Evolutionary conservation across 2,329 filamentous ascomycete genomes (phyloP).

Genomic region (Fusarium sp.): DNA sequence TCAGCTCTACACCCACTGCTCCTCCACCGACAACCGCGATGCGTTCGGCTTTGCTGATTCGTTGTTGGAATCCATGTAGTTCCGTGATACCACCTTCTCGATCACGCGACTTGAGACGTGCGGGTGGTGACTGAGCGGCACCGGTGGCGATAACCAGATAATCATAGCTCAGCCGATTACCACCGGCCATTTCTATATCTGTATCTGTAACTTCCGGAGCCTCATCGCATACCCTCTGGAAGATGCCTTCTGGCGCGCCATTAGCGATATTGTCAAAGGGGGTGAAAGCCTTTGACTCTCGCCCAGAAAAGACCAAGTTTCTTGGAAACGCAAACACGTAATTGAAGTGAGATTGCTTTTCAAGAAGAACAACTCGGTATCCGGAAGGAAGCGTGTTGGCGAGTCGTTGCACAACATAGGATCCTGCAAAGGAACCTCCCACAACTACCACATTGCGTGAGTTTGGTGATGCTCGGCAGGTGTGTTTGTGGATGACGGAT

Average conservation of each 20-base stretch:
- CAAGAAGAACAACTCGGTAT: conserved; percentile 21
- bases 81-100: conserved; percentile 12
- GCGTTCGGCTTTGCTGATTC: neutral
- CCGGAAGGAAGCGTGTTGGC: conserved; percentile 22
- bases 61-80: conserved; percentile 1
- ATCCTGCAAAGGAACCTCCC: conserved; percentile 28
- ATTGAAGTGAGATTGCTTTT: conserved; percentile 35
- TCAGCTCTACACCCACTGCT: conserved; percentile 22
- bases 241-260: conserved; percentile 12
- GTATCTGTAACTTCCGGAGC: neutral
- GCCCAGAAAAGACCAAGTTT: conserved; percentile 9
- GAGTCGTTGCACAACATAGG: conserved; percentile 10
- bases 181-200: neutral
- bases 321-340: conserved; percentile 25
- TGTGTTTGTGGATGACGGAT: conserved; percentile 12
- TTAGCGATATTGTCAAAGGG: conserved; percentile 12
- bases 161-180: neutral
- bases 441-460: conserved; percentile 24
- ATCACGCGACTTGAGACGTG: neutral
- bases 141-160: conserved; percentile 32
- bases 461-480: conserved; percentile 3
- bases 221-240: conserved; percentile 6
- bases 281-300: conserved; percentile 17
- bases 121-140: conserved; percentile 25
- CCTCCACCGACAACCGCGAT: conserved; percentile 27